Conservation (phyloP, 2,329 filamentous ascomycete species). For the Biscogniauxia sp. region DNA sequence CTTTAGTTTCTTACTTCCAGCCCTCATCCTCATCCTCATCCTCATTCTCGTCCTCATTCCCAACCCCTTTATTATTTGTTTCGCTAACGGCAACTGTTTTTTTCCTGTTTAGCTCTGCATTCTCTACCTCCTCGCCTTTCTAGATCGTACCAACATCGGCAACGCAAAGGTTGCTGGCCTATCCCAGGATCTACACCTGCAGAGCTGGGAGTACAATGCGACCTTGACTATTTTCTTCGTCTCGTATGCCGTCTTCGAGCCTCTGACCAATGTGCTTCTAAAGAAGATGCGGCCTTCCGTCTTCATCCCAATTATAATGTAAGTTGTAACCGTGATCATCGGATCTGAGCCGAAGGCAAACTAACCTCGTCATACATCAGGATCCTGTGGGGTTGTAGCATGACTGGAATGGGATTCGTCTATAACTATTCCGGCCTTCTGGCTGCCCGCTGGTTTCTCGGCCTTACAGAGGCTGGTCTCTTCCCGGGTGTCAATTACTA, state of each 20-base stretch:
- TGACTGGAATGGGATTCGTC: constrained; percentile 68
- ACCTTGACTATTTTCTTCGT: constrained; percentile 83
- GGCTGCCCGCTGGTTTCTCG: constrained; percentile 68
- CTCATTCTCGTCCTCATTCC: constrained; percentile 2
- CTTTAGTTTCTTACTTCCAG: constrained; percentile 6
- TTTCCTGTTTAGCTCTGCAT: constrained; percentile 58
- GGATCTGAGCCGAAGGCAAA: constrained; percentile 3
- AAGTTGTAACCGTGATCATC: constrained; percentile 34
- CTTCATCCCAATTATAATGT: constrained; percentile 82
- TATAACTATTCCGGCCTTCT: constrained; percentile 63
- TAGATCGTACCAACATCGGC: constrained; percentile 71
- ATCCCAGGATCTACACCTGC: constrained; percentile 57
- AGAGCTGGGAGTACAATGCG: constrained; percentile 66
- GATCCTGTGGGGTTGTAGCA: constrained; percentile 63
- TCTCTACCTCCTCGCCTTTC: constrained; percentile 71
- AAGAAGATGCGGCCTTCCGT: constrained; percentile 73
- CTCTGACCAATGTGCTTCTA: constrained; percentile 74
- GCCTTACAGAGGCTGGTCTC: constrained; percentile 71
- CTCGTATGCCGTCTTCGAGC: constrained; percentile 77
- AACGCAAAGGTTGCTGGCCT: constrained; percentile 64
- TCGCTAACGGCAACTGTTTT: too few species aligned
- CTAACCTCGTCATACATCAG: constrained; percentile 36
- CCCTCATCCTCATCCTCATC: not conserved
- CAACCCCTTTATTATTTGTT: too few species aligned
- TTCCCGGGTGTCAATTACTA: constrained; percentile 80